These are phyloP conservation scores for Thraustochytrium sp. DNA, from an alignment of 352 stramenopile genomes.

Conservation along the genomic window DNA sequence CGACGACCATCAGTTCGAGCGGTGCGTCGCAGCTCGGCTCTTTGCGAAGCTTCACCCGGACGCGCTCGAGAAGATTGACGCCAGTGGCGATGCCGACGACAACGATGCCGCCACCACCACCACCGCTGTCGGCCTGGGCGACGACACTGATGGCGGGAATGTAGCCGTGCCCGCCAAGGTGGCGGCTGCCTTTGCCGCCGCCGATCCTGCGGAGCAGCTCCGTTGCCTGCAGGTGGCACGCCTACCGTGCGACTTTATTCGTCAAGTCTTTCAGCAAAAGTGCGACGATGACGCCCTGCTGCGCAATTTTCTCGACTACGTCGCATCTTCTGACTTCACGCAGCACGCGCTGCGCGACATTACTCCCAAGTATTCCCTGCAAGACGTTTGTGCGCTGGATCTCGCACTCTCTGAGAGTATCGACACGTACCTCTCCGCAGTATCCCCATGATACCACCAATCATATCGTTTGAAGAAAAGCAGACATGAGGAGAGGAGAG, in stretches of 20 bases:
- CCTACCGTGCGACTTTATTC: neutral
- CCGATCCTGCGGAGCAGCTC: neutral
- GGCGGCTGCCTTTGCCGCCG: neutral
- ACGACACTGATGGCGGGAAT: neutral
- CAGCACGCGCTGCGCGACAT: neutral
- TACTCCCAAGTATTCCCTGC: neutral
- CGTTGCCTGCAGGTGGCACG: neutral
- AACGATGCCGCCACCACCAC: neutral
- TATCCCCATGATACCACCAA: too few species aligned
- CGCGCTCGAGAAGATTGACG: too few species aligned
- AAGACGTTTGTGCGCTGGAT: neutral
- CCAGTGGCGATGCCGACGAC: too few species aligned
- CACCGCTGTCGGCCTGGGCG: neutral
- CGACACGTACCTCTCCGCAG: neutral
- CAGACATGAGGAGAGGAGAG: too few species aligned
- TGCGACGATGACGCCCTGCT: neutral
- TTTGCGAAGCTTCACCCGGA: too few species aligned
- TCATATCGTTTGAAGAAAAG: too few species aligned
- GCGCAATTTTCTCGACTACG: neutral
- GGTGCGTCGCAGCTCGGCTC: neutral
- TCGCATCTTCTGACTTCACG: neutral
- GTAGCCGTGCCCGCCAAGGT: neutral
- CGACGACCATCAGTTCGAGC: conserved; percentile 8
- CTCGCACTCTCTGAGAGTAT: neutral
- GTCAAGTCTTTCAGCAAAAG: neutral